Base-by-base conservation (phyloP, 139 green algal genomes). In the Tetradesmus lagerheimii region DNA sequence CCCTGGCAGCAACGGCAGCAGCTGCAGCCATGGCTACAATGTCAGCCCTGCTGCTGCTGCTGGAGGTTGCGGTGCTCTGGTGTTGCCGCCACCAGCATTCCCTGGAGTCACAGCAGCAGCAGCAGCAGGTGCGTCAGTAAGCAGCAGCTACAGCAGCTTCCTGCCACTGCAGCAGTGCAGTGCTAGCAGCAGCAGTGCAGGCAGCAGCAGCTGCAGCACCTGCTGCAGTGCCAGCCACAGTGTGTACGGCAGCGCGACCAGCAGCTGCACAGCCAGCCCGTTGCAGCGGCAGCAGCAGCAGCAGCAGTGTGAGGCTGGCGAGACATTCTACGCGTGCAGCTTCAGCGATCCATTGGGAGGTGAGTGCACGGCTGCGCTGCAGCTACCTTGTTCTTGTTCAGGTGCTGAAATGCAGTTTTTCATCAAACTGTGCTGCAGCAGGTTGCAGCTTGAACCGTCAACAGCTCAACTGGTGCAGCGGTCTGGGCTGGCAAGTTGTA, bases 321-420 rank as follows among this genome's bases (percentile, higher is more conserved):
- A 34, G 35, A 35, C 25, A 0, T 34, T 83, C 15, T n/a, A 34
- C 15, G n/a, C n/a, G 1, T 53, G 76, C 37, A 41, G 29, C 79
- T 85, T 47, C 31, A 37, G 43, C 29, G 79, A 85, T 27, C 79
- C 79, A n/a, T 50, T 85, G 6, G 31, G 43, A 43, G 79, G 79
- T 85, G 79, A 20, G 79, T 25, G 15, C 14, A 16, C 34, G 27
- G 15, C 23, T 53, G 20, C 34, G 37, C 35, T 83, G 29, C 31
- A 15, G 76, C 37, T 83, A 39, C 76, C 20, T n/a, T n/a, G n/a
- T n/a, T n/a, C n/a, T n/a, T n/a, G n/a, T n/a, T n/a, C n/a, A n/a
- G n/a, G n/a, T n/a, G n/a, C n/a, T n/a, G n/a, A n/a, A n/a, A n/a
- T n/a, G n/a, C n/a, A n/a, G n/a, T n/a, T n/a, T n/a, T n/a, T n/a